Evolutionary conservation across 441 rosid genomes (phyloP).

Genomic region (Euphorbia celastroides): DNA sequence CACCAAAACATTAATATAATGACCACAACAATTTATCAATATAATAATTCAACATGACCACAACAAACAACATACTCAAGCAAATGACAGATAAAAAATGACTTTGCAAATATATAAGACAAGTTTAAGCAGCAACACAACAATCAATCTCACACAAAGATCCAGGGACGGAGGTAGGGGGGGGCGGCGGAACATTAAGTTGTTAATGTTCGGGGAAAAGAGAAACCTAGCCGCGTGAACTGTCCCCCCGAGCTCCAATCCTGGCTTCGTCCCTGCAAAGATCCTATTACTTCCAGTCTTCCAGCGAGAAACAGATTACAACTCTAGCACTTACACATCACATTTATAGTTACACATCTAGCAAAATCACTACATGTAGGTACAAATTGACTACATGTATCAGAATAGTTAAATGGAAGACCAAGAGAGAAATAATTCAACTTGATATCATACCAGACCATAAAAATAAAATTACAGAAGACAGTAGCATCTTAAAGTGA

Average conservation of each 20-base stretch:
- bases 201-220: background rate
- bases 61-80: too few species aligned
- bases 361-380: conserved; percentile 1
- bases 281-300: too few species aligned
- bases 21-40: too few species aligned
- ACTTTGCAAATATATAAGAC: background rate
- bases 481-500: background rate
- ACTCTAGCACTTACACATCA: background rate
- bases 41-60: too few species aligned
- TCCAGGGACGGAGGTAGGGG: background rate
- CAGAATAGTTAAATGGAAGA: background rate
- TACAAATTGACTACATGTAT: background rate
- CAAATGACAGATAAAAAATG: too few species aligned
- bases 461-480: background rate
- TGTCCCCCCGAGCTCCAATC: too few species aligned
- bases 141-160: background rate
- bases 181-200: background rate
- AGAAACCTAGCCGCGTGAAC: too few species aligned
- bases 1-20: too few species aligned
- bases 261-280: too few species aligned
- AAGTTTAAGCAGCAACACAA: background rate
- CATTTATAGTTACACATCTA: background rate
- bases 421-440: too few species aligned
- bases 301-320: too few species aligned
- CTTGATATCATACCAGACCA: too few species aligned